These are phyloP conservation scores for Vigna nakashimae DNA, from an alignment of 306 rosid species.

Conservation along the genomic window DNA sequence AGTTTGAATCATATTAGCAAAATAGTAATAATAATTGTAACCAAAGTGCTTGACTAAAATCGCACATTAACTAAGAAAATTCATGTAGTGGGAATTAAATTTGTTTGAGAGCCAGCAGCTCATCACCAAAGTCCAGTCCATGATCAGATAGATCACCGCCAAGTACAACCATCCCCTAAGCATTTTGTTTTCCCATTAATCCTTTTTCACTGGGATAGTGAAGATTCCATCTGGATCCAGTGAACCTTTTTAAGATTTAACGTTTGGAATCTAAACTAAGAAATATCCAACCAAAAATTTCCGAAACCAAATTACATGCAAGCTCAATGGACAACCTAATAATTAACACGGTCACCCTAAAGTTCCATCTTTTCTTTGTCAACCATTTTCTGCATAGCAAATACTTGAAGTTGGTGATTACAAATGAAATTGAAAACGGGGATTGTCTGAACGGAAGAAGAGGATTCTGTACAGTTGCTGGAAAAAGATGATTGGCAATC, in stretches of 20 bases:
- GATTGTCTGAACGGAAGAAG: neutral
- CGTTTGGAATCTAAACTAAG: neutral
- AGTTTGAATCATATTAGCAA: neutral
- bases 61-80: neutral
- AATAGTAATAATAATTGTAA: neutral
- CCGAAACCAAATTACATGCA: neutral
- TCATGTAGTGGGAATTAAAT: conserved; percentile 8
- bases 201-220: conserved; percentile 8
- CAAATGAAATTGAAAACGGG: neutral
- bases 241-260: neutral
- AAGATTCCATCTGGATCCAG: neutral
- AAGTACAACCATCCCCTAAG: neutral
- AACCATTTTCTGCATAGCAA: neutral
- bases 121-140: neutral
- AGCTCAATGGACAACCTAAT: neutral
- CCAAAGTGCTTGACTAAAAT: neutral
- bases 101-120: neutral
- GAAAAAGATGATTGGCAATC: conserved; percentile 8
- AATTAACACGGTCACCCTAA: neutral
- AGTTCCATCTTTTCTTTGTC: neutral
- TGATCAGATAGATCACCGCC: neutral
- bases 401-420: neutral
- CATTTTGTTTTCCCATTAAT: neutral
- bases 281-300: neutral
- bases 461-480: neutral